Evolutionary conservation across 768 basidiomycete species (phyloP).

Genomic region (Strobilomyces dryophilus): DNA sequence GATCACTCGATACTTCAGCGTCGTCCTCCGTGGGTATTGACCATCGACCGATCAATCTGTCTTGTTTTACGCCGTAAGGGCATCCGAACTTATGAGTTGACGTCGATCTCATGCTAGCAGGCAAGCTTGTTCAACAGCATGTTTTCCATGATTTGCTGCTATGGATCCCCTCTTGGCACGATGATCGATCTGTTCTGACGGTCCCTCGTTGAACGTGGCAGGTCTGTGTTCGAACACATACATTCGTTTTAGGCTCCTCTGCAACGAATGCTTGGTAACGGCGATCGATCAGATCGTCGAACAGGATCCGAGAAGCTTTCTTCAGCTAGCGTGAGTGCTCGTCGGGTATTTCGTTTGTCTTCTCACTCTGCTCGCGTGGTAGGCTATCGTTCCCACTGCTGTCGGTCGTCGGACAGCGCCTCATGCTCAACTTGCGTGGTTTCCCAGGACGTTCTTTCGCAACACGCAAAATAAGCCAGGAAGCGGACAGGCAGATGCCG

Average conservation of each 20-base stretch:
- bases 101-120: neutral
- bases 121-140: slow-evolving; percentile 3
- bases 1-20: neutral
- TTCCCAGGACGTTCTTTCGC: neutral
- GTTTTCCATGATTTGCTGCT: slow-evolving; percentile 10
- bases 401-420: slow-evolving; percentile 15
- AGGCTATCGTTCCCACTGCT: slow-evolving; percentile 15
- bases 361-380: no score
- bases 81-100: neutral
- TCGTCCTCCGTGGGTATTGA: neutral
- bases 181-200: no score
- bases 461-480: slow-evolving; percentile 9
- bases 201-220: neutral
- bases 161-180: no score
- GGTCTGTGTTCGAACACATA: slow-evolving; percentile 5
- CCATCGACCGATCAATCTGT: neutral
- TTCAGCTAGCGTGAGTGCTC: slow-evolving; percentile 8
- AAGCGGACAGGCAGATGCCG: slow-evolving; percentile 16
- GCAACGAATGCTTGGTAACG: no score
- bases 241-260: neutral
- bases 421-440: slow-evolving; percentile 18
- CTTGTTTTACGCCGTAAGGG: slow-evolving; percentile 10
- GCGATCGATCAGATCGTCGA: neutral
- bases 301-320: slow-evolving; percentile 5
- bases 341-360: neutral